Percentiles rank a stretch among this genome's conserved stretches.
phyloP scores from a whole-genome alignment of 2,329 filamentous ascomycete species.

The Calonectria pauciramosa region DNA sequence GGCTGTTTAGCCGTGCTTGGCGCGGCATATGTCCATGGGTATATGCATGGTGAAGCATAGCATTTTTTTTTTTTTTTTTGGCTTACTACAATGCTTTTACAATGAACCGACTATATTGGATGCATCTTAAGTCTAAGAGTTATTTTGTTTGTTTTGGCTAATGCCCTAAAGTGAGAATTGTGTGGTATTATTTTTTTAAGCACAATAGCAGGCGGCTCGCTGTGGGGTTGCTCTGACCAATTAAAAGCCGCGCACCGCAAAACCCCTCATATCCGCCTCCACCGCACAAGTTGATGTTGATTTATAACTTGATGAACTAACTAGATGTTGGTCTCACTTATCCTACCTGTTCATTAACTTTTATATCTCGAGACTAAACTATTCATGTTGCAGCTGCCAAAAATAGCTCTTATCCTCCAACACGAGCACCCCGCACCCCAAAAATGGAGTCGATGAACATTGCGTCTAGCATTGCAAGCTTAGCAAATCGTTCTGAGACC shows the following conservation, averaged over 20 bases:
- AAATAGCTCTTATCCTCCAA: background rate
- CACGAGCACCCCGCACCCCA: background rate
- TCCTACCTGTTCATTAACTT: background rate
- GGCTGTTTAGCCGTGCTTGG: too few species aligned
- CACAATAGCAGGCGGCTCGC: background rate
- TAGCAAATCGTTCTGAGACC: background rate
- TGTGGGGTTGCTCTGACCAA: background rate
- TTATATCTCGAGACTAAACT: background rate
- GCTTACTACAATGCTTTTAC: too few species aligned
- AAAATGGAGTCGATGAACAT: background rate
- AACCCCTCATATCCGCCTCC: background rate
- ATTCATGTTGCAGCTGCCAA: background rate
- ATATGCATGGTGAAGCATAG: too few species aligned
- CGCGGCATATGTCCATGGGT: too few species aligned
- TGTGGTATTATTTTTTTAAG: too few species aligned
- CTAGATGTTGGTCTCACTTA: background rate
- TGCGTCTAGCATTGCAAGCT: background rate
- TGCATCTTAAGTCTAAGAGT: too few species aligned
- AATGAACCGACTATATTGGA: too few species aligned
- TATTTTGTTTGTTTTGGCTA: too few species aligned
- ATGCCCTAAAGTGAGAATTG: too few species aligned
- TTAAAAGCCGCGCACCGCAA: background rate
- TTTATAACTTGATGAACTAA: background rate
- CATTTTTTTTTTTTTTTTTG: too few species aligned
- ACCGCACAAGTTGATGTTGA: constrained; percentile 5